Conservation (phyloP, 1,139 yeast genomes). For the Scheffersomyces segobiensis region DNA sequence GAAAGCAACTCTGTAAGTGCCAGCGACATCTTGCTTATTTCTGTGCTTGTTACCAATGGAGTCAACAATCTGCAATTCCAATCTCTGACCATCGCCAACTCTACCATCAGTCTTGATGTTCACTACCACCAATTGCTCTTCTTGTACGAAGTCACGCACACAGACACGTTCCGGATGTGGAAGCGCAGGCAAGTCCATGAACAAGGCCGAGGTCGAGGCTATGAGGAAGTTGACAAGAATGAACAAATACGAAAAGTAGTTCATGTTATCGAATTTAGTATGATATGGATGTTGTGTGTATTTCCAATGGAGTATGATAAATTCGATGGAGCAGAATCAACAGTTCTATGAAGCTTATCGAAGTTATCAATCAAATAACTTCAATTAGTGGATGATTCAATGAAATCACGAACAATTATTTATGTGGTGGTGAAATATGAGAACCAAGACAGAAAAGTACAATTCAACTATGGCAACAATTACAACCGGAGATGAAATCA, state of each 20-base stretch:
- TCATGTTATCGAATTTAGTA: neutral
- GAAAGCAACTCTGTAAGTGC: slow-evolving; percentile 71
- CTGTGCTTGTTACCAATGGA: slow-evolving; percentile 72
- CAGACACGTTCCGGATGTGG: slow-evolving; percentile 52
- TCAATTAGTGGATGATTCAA: neutral
- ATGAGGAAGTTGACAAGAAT: slow-evolving; percentile 14
- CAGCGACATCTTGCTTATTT: slow-evolving; percentile 64
- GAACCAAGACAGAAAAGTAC: neutral
- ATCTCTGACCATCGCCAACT: slow-evolving; percentile 81
- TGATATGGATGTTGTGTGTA: neutral
- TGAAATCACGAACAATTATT: neutral
- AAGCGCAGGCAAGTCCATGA: slow-evolving; percentile 41
- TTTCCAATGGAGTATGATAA: neutral
- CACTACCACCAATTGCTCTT: slow-evolving; percentile 83
- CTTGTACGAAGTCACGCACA: slow-evolving; percentile 85
- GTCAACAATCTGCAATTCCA: slow-evolving; percentile 63
- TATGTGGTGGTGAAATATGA: neutral
- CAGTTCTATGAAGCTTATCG: too few relatives aligned
- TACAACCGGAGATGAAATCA: neutral
- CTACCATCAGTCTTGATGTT: slow-evolving; percentile 72
- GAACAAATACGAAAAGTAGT: neutral
- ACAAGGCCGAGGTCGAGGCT: slow-evolving; percentile 31
- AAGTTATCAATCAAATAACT: too few relatives aligned
- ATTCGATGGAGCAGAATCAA: neutral
- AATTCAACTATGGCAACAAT: neutral